Conservation (phyloP, 345 rosid genomes). For the Angophora floribunda region DNA sequence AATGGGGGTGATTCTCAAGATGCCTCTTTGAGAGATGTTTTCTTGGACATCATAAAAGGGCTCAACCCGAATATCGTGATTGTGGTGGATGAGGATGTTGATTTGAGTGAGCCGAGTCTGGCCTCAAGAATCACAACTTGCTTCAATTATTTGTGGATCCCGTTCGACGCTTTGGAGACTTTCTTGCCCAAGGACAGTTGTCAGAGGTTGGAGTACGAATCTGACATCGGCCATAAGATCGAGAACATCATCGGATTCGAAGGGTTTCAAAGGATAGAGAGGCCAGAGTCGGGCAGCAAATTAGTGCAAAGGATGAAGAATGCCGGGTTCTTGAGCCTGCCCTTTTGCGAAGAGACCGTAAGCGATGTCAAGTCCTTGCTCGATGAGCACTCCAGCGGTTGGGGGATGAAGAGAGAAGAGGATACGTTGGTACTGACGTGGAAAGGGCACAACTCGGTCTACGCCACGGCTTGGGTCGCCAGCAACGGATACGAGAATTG, state of each 20-base stretch:
- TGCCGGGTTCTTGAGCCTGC: slow-evolving; percentile 22
- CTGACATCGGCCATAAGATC: slow-evolving; percentile 53
- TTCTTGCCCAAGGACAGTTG: slow-evolving; percentile 50
- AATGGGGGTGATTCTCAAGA: not conserved
- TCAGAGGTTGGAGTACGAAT: slow-evolving; percentile 55
- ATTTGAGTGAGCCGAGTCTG: slow-evolving; percentile 35
- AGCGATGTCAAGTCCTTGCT: slow-evolving; percentile 39
- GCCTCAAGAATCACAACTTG: slow-evolving; percentile 42
- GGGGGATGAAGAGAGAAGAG: slow-evolving; percentile 76
- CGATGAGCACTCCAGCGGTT: slow-evolving; percentile 63
- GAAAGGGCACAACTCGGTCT: slow-evolving; percentile 75
- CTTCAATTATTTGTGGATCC: slow-evolving; percentile 71
- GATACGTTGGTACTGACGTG: slow-evolving; percentile 59
- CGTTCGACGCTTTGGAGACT: slow-evolving; percentile 64
- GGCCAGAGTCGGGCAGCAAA: slow-evolving; percentile 35
- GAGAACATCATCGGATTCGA: slow-evolving; percentile 45
- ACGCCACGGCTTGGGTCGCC: slow-evolving; percentile 55
- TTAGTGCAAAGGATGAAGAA: slow-evolving; percentile 42
- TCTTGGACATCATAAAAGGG: slow-evolving; percentile 25
- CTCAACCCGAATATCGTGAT: slow-evolving; percentile 36
- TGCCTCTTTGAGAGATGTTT: slow-evolving; percentile 24
- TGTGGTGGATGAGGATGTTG: slow-evolving; percentile 56
- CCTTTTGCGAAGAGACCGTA: slow-evolving; percentile 46
- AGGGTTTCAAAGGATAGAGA: slow-evolving; percentile 43
- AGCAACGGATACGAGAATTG: slow-evolving; percentile 5